Base-by-base conservation (phyloP, 257 asterid genomes). In the Gentiana macrophylla region DNA sequence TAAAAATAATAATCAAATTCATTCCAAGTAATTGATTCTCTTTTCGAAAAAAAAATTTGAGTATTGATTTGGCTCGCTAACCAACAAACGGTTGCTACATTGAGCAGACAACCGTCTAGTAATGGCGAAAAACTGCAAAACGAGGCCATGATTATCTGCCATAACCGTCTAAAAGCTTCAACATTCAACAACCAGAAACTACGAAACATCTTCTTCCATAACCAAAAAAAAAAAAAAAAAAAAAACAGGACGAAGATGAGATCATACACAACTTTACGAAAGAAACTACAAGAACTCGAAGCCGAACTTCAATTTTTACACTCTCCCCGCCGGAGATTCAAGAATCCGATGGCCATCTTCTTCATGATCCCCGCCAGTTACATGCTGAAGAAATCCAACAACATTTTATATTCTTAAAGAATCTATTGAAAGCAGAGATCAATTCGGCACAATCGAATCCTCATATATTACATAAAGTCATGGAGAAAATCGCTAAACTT, bases 251-350 rank as follows among this genome's bases (percentile, higher is more conserved):
- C 71, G 10, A 61, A 57, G 54, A 62, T 7, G 46, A 41, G 46
- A 41, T 41, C 24, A 24, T 70, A 61, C 49, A 64, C 35, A 3
- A 54, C 66, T 52, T 33, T 84, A 72, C 74, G 68, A 64, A 81
- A 74, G 80, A 84, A 77, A 79, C 68, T 84, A 57, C 65, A 55
- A 49, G 86, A 83, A 69, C 77, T 83, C 15, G 88, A 83, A 51
- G 35, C 74, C 38, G 77, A 80, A 67, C 72, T 82, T 53, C 13
- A 24, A 37, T 69, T 56, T 46, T 46, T 79, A 62, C 74, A 60
- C 71, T 61, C 8, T 69, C 79, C 0, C 46, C 46, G 6, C 46
- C 46, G 9, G 46, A 41, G 46, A 41, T 41, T 2, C 51, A 62
- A 37, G 74, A 65, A 1, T 48, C 71, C 2, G 52, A 1, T 24